Evolutionary conservation across 192 early-diverging fungal species (phyloP).

Genomic region (Phlyctochytrium bullatum): DNA sequence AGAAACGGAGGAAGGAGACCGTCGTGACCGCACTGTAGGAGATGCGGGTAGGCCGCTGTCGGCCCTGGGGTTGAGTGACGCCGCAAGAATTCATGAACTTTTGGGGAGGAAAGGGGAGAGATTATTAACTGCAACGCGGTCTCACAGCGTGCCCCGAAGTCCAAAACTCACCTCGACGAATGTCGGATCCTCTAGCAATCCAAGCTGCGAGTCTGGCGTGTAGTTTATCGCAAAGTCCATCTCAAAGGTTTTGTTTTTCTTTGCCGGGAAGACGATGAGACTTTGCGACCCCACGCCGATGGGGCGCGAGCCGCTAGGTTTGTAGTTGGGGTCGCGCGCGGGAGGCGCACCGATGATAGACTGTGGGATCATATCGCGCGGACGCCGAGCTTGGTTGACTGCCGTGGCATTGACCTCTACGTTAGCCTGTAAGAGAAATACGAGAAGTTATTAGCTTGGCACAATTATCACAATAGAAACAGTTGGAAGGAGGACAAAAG

Average conservation of each 20-base stretch:
- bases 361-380: background rate
- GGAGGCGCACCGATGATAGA: background rate
- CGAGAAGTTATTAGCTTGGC: background rate
- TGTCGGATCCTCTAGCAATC: constrained; percentile 25
- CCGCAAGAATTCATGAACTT: constrained; percentile 22
- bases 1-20: background rate
- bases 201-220: constrained; percentile 14
- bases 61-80: constrained; percentile 14
- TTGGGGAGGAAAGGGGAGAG: no score
- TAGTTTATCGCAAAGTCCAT: constrained; percentile 32
- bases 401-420: constrained; percentile 9
- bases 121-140: no score
- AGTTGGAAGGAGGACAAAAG: background rate
- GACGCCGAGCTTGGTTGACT: background rate
- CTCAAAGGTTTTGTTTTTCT: constrained; percentile 11
- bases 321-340: constrained; percentile 7
- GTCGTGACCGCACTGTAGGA: background rate
- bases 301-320: background rate
- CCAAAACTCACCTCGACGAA: background rate
- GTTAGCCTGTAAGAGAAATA: constrained; percentile 10
- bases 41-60: background rate
- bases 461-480: constrained; percentile 8
- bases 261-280: constrained; percentile 23
- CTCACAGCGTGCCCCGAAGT: no score
- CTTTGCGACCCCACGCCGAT: constrained; percentile 20